Evolutionary conservation across 805 yeast genomes (phyloP), one percentile per base, ranked within the genome.

Genomic region (Metschnikowia reukaufii): DNA sequence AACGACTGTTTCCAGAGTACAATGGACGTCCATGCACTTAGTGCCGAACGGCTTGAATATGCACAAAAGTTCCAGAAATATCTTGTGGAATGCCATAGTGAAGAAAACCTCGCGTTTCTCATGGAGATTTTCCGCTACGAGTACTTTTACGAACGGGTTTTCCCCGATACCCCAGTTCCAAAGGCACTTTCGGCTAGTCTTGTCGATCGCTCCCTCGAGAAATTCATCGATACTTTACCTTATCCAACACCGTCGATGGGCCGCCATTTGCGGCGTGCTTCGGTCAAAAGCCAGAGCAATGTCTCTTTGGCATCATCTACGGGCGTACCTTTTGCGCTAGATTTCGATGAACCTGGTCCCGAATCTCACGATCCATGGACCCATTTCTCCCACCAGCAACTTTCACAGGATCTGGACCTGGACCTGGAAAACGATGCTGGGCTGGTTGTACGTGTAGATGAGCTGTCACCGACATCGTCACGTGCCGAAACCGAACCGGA

Each of bases 121-220:
- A 64, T 76, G 4, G 74, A 72, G 46, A 73, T 76, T 15, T 74
- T 59, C 57, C 70, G 68, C 41, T 77, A 77, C 57, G 79, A 77
- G 51, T 65, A 69, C 57, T 64, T 64, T 43, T 73, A 72, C 65
- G 74, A 71, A 40, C 50, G 55, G 33, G 44, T 57, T 15, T 48
- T 40, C 18, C 58, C 63, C 13, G 40, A 27, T 13, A 17, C 27
- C 5, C 16, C 47, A 30, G 42, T 49, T 7, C 32, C 25, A 27
- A 27, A 41, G 15, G 12, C 17, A 17, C 4, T 45, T n/a, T 36
- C 48, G 21, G 30, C 45, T 20, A 44, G 51, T 23, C 49, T 49
- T 9, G 45, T 55, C 31, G 50, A 53, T 42, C 36, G 35, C 25
- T 47, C 54, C 27, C 39, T 51, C 30, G 50, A 51, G 17, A 50